Conservation (phyloP, 179 eudicot genomes). For the Beta corolliflora region DNA sequence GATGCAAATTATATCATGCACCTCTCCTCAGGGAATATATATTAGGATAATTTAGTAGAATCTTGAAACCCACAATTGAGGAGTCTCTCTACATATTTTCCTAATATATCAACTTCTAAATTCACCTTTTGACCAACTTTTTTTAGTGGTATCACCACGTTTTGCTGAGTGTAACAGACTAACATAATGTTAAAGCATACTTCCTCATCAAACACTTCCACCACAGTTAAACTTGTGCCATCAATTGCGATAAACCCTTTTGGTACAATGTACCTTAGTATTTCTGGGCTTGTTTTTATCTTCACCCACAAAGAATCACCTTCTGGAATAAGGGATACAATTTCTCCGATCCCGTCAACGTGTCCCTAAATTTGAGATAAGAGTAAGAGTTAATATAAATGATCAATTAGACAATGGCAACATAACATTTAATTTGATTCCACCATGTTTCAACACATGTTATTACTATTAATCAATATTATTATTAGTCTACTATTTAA, state of each 20-base stretch:
- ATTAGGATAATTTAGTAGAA: not conserved
- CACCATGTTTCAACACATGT: not conserved
- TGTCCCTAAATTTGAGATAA: conserved; percentile 54
- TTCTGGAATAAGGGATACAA: conserved; percentile 52
- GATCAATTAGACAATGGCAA: not conserved
- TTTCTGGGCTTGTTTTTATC: conserved; percentile 61
- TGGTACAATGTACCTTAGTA: conserved; percentile 81
- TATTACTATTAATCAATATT: too few species aligned
- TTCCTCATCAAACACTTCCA: conserved; percentile 80
- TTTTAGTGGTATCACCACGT: conserved; percentile 83
- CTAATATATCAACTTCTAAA: conserved; percentile 93
- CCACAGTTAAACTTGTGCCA: conserved; percentile 96
- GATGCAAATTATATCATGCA: too few species aligned
- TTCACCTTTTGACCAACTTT: conserved; percentile 92
- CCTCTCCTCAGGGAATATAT: not conserved
- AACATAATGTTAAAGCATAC: conserved; percentile 85
- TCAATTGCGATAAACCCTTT: conserved; percentile 93
- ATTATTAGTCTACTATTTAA: too few species aligned
- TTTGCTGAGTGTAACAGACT: conserved; percentile 88
- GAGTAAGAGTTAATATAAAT: not conserved
- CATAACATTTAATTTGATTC: not conserved
- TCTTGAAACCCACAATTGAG: conserved; percentile 30
- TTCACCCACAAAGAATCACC: conserved; percentile 93
- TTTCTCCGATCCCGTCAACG: conserved; percentile 89
- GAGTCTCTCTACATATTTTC: conserved; percentile 89